Base-by-base conservation (phyloP, 371 early-diverging fungal genomes). In the Coemansia sp. region DNA sequence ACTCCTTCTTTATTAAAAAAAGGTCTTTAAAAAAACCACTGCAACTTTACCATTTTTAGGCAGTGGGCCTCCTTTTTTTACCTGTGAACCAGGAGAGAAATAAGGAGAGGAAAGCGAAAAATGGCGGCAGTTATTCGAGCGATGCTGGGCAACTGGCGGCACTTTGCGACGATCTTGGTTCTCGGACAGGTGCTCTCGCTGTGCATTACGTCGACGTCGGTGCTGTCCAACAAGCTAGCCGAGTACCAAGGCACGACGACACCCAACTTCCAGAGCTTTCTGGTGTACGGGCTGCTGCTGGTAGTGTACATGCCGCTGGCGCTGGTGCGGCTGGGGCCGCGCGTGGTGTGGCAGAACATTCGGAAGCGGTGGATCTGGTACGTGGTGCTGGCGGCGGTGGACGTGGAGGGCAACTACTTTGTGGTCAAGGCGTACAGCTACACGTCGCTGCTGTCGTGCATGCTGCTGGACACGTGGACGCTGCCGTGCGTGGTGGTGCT, bases 331-430 rank as follows among this genome's bases (percentile, higher is more conserved):
- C 65, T 65, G 12, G 89, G 84, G 0, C 83, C 81, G 72, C 66
- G 66, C 33, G 56, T 53, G 35, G 59, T 77, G 51, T 43, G 80
- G 53, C 57, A 71, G 2, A 83, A 83, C 57, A 69, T 88, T 47
- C 76, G 80, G 57, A 78, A 77, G 39, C 79, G 87, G 31, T 83
- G 82, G 26, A 77, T 80, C 57, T 84, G 82, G 62, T 88, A 89
- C 66, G 66, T 87, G 20, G 40, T 88, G 8, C 68, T 90, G 61
- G 87, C 86, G 0, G 59, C 85, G 12, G 82, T 86, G 16, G 91
- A 91, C 68, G 89, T 91, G 5, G 90, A 91, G 67, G 91, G 85
- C 70, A 91, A 91, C 61, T 91, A 85, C 65, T 84, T 91, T 72
- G 82, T 88, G 5, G 86, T 90, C 59, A 90, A 89, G 74, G 86